Percentiles rank a stretch among this genome's conserved stretches.
Conservation (phyloP, 768 basidiomycete species). For the Russula brevipes region DNA sequence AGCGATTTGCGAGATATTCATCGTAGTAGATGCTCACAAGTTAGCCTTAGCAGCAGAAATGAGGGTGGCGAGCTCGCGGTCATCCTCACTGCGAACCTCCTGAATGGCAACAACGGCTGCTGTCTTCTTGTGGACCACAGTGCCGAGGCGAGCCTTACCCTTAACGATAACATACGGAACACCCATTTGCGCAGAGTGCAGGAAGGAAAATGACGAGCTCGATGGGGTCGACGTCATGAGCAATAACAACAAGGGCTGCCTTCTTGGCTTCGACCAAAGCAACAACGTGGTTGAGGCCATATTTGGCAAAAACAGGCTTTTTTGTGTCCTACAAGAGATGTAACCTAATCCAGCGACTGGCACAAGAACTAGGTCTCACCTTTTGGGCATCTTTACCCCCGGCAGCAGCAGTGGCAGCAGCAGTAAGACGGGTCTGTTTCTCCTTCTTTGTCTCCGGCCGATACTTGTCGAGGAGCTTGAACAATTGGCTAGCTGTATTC, state of each 20-base stretch:
- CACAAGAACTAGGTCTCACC: slow-evolving; percentile 30
- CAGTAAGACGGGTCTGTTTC: slow-evolving; percentile 90
- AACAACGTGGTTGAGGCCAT: slow-evolving; percentile 94
- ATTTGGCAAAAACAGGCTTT: slow-evolving; percentile 93
- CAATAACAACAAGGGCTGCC: slow-evolving; percentile 91
- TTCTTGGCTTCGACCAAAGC: slow-evolving; percentile 82
- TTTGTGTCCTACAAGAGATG: slow-evolving; percentile 58
- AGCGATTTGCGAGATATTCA: not conserved
- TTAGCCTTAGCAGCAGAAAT: slow-evolving; percentile 94
- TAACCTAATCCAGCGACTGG: not conserved
- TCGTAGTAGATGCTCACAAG: slow-evolving; percentile 55
- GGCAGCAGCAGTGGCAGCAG: slow-evolving; percentile 69
- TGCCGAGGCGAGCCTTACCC: slow-evolving; percentile 96
- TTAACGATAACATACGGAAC: slow-evolving; percentile 65
- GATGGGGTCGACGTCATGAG: slow-evolving; percentile 74
- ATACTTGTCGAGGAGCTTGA: slow-evolving; percentile 97
- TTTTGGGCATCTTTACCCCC: slow-evolving; percentile 71
- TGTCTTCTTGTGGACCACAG: slow-evolving; percentile 98
- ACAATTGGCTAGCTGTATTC: slow-evolving; percentile 97
- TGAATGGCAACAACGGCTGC: slow-evolving; percentile 60
- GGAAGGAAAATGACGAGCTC: slow-evolving; percentile 88
- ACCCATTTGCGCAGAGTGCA: slow-evolving; percentile 70
- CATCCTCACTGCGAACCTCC: slow-evolving; percentile 70
- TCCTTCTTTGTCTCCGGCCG: slow-evolving; percentile 92
- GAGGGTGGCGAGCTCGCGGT: slow-evolving; percentile 87